These are phyloP conservation scores for Endocalyx cinctus DNA, from an alignment of 2,329 filamentous ascomycete genomes.

Conservation along the genomic window DNA sequence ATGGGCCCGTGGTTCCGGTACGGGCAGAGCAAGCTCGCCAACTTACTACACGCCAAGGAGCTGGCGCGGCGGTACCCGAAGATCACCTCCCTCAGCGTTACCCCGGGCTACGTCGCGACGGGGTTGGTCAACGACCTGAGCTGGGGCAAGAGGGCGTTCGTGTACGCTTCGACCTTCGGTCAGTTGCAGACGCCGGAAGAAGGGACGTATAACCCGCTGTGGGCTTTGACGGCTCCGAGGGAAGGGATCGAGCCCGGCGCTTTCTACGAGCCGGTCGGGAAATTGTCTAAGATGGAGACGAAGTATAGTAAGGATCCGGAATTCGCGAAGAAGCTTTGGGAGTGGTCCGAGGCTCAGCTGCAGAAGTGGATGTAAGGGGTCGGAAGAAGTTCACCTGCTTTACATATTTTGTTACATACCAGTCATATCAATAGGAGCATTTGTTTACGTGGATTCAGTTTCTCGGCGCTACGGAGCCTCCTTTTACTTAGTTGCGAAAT, in stretches of 20 bases:
- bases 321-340: slow-evolving; percentile 25
- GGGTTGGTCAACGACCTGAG: slow-evolving; percentile 15
- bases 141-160: slow-evolving; percentile 11
- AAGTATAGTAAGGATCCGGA: slow-evolving; percentile 15
- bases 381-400: too few species aligned
- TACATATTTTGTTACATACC: too few species aligned
- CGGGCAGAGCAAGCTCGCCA: slow-evolving; percentile 32
- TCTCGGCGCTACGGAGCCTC: too few species aligned
- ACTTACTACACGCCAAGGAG: slow-evolving; percentile 25
- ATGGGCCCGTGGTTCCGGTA: slow-evolving; percentile 20
- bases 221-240: slow-evolving; percentile 26
- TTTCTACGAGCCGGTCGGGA: slow-evolving; percentile 33
- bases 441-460: too few species aligned
- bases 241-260: slow-evolving; percentile 21
- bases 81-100: slow-evolving; percentile 19
- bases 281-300: slow-evolving; percentile 11
- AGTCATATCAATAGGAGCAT: too few species aligned
- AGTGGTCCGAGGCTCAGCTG: slow-evolving; percentile 30
- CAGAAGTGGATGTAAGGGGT: too few species aligned
- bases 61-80: slow-evolving; percentile 23
- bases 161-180: slow-evolving; percentile 12
- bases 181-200: slow-evolving; percentile 19
- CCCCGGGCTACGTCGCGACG: slow-evolving; percentile 25
- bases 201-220: slow-evolving; percentile 35
- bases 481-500: too few species aligned